Evolutionary conservation across 805 yeast genomes (phyloP), one percentile per base, ranked within the genome.

Genomic region (Phaffomyces thermotolerans): DNA sequence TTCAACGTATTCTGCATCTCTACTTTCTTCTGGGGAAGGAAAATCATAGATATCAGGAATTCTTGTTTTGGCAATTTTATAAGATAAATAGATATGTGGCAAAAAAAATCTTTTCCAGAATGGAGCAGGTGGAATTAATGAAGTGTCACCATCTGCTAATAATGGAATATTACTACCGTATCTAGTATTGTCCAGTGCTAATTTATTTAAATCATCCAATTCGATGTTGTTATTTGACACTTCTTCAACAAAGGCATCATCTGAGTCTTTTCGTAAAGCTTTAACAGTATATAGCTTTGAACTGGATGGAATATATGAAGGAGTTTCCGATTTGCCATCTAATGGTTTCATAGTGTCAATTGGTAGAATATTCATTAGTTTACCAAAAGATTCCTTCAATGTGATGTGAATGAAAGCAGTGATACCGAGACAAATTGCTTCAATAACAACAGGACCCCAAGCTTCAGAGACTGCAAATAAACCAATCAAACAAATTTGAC

Each of bases 381-480:
- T 70, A 44, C 74, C 81, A 58, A 88, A 86, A 0, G 96, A 87
- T 8, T 58, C 48, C 49, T 72, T 76, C 58, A 91, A 62, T 49
- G 78, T 74, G 27, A 77, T 15, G 56, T 91, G 96, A 46, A 76
- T 71, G 58, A 86, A 81, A 4, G 75, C 74, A 0, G 97, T 87
- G 51, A 73, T 63, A 8, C 73, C 75, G 13, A 87, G 55, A 35
- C 83, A 69, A 41, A 90, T 70, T 2, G 78, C 80, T 61, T 84
- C 86, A 42, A 91, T 65, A 4, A 81, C 85, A 50, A 89, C 73
- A 32, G 96, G 95, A 37, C 96, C 98, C 96, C 96, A 91, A 35
- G 95, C 84, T 70, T 87, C 87, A 48, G 95, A 89, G 44, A 91
- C 95, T 15, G 78, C 85, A 60, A 88, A 90, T 44, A 93, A 64